These are phyloP conservation scores for Candida bentonensis DNA, from an alignment of 805 yeast genomes.

Conservation along the genomic window DNA sequence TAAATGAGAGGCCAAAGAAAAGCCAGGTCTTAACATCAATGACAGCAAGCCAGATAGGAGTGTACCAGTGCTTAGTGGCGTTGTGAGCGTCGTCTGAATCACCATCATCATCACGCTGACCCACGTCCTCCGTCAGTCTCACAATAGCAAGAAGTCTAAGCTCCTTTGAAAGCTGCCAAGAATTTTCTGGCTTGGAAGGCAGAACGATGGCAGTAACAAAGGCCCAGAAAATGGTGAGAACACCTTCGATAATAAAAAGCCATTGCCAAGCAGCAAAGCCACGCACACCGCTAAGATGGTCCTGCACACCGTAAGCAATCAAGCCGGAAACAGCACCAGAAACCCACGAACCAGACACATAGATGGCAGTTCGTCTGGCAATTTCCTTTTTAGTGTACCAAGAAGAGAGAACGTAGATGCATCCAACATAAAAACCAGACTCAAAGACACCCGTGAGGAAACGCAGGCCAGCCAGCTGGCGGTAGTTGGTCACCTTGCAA, in stretches of 20 bases:
- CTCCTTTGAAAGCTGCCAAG: slow-evolving; percentile 33
- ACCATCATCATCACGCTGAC: slow-evolving; percentile 24
- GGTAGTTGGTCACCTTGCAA: slow-evolving; percentile 21
- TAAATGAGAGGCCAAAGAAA: slow-evolving; percentile 13
- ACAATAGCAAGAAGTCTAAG: slow-evolving; percentile 26
- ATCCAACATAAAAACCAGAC: slow-evolving; percentile 32
- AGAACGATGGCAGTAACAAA: slow-evolving; percentile 28
- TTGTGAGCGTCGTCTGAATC: slow-evolving; percentile 9
- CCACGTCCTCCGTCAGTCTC: slow-evolving; percentile 28
- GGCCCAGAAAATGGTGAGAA: slow-evolving; percentile 27
- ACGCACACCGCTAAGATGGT: slow-evolving; percentile 26
- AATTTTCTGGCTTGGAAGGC: slow-evolving; percentile 16
- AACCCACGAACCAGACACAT: slow-evolving; percentile 23
- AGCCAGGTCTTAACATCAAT: slow-evolving; percentile 14
- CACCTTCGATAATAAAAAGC: slow-evolving; percentile 44
- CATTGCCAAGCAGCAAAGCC: slow-evolving; percentile 40
- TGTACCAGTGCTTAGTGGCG: slow-evolving; percentile 1
- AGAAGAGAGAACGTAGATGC: slow-evolving; percentile 17
- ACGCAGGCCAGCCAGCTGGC: slow-evolving; percentile 23
- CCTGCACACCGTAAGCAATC: slow-evolving; percentile 25
- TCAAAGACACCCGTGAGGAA: slow-evolving; percentile 29
- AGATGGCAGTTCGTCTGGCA: slow-evolving; percentile 26
- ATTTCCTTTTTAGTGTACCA: slow-evolving; percentile 27
- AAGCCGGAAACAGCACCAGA: slow-evolving; percentile 26
- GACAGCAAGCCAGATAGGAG: slow-evolving; percentile 8